phyloP scores from a whole-genome alignment of 2,329 filamentous ascomycete genomes.

The Phyllosticta capitalensis region DNA sequence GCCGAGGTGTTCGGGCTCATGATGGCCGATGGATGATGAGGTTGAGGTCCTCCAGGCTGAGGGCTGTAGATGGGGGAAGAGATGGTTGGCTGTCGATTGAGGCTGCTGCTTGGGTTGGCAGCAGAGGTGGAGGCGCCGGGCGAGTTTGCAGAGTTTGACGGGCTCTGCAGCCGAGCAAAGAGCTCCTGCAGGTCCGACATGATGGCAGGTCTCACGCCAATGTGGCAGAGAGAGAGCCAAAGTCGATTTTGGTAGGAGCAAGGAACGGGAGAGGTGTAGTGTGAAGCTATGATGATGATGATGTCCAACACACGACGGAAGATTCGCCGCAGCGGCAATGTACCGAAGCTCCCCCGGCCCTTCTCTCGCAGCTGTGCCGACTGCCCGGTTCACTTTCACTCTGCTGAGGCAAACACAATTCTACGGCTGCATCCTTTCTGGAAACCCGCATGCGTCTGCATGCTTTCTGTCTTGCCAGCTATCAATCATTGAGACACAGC shows the following conservation, averaged over 20 bases:
- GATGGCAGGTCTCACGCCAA: constrained; percentile 1
- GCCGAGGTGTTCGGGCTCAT: constrained; percentile 47
- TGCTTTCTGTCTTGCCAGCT: no score
- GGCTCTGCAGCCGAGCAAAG: constrained; percentile 32
- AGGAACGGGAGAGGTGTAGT: constrained; percentile 1
- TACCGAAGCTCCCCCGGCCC: background rate
- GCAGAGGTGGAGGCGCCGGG: constrained; percentile 9
- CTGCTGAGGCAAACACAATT: background rate
- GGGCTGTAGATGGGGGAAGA: constrained; percentile 51
- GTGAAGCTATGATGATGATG: constrained; percentile 9
- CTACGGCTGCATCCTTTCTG: no score
- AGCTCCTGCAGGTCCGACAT: constrained; percentile 38
- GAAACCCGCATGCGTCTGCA: no score
- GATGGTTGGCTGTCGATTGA: constrained; percentile 47
- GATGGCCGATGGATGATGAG: constrained; percentile 48
- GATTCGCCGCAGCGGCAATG: background rate
- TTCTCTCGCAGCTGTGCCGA: background rate
- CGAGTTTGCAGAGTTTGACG: constrained; percentile 14
- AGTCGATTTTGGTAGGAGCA: constrained; percentile 1
- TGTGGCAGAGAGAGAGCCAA: constrained; percentile 3
- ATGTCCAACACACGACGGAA: background rate
- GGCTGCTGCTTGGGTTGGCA: constrained; percentile 11
- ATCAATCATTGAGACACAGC: no score
- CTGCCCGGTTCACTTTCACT: background rate
- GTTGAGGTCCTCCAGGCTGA: constrained; percentile 42